Percentiles rank a stretch among this genome's conserved stretches.
phyloP scores from a whole-genome alignment of 2,329 filamentous ascomycete genomes.

The Sporothrix humicola region DNA sequence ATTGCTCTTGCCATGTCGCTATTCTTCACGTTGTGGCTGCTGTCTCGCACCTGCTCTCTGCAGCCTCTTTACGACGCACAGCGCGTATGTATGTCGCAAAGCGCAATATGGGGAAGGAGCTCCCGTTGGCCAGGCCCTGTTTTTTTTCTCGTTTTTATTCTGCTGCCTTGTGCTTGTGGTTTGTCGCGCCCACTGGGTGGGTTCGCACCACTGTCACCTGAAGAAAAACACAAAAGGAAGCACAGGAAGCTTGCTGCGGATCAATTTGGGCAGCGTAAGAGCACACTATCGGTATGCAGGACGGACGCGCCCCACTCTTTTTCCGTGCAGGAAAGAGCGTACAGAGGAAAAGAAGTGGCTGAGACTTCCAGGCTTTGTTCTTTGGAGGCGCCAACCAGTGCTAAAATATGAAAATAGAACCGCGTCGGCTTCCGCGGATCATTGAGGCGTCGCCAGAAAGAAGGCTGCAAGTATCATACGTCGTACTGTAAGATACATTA shows the following conservation, averaged over 20 bases:
- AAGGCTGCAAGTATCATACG: neutral
- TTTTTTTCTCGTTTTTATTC: neutral
- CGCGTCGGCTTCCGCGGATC: constrained; percentile 20
- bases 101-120: too few species aligned
- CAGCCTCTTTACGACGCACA: neutral
- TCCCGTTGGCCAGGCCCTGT: neutral
- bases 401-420: neutral
- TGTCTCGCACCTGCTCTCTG: neutral
- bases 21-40: neutral
- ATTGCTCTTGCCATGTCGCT: neutral
- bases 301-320: neutral
- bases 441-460: too few species aligned
- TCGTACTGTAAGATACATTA: too few species aligned
- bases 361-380: neutral
- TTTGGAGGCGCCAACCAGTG: neutral
- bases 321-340: neutral
- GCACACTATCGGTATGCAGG: constrained; percentile 11
- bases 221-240: neutral
- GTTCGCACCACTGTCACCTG: constrained; percentile 18
- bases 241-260: constrained; percentile 11
- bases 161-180: constrained; percentile 15
- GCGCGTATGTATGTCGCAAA: too few species aligned
- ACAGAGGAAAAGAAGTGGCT: constrained; percentile 13
- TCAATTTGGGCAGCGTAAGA: neutral
- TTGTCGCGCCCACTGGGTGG: neutral